These are phyloP conservation scores for Mrakia frigida DNA, from an alignment of 768 basidiomycete species.

Conservation along the genomic window DNA sequence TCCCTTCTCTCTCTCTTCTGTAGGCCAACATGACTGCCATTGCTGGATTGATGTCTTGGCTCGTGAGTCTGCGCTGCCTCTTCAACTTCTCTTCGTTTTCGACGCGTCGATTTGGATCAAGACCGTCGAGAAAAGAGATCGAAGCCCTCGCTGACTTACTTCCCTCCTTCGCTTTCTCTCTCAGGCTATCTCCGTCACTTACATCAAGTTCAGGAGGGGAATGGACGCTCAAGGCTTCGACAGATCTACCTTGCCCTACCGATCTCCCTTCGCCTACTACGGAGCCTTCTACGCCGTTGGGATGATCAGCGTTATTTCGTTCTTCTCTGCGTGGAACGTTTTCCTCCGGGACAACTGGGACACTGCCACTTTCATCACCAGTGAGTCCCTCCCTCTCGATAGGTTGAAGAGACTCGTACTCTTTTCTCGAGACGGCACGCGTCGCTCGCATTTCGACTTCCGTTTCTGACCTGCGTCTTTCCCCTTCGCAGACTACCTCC, in stretches of 20 bases:
- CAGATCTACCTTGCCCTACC: constrained; percentile 65
- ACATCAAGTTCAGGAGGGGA: constrained; percentile 79
- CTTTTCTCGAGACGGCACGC: neutral
- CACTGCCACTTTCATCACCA: constrained; percentile 42
- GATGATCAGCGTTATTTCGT: constrained; percentile 32
- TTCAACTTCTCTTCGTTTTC: too few relatives aligned
- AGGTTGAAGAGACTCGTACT: too few relatives aligned
- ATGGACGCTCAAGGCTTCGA: constrained; percentile 72
- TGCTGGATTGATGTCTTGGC: constrained; percentile 65
- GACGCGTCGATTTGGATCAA: too few relatives aligned
- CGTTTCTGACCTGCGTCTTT: too few relatives aligned
- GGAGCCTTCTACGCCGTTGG: constrained; percentile 44
- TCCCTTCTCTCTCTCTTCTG: too few relatives aligned
- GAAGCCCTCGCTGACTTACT: too few relatives aligned
- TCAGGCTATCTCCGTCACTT: too few relatives aligned
- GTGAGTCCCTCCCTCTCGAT: constrained; percentile 29
- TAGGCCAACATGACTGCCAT: constrained; percentile 53
- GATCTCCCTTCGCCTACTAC: constrained; percentile 54
- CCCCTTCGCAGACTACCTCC: constrained; percentile 29
- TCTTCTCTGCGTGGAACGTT: constrained; percentile 42
- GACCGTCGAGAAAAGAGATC: too few relatives aligned
- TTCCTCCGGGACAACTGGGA: constrained; percentile 46
- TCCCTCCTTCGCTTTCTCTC: too few relatives aligned
- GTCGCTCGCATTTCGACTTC: neutral
- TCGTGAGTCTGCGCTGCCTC: constrained; percentile 46